phyloP scores from a whole-genome alignment of 352 stramenopile species.

The Vaucheria bursata region DNA sequence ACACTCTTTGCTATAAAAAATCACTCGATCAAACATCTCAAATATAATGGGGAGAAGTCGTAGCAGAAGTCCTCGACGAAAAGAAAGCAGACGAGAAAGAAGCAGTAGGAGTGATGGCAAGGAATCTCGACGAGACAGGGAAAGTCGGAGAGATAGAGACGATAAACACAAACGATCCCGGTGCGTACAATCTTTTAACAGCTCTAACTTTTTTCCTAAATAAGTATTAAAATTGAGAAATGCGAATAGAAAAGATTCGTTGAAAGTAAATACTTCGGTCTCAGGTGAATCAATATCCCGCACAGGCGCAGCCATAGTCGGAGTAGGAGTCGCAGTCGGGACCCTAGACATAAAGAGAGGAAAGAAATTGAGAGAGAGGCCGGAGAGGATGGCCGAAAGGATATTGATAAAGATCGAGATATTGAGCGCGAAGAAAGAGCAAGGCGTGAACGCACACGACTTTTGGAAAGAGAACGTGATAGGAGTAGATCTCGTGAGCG shows the following conservation, averaged over 20 bases:
- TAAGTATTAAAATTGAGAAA: too few relatives aligned
- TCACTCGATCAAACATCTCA: background rate
- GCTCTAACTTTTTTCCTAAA: too few relatives aligned
- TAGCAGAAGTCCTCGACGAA: background rate
- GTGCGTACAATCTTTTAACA: too few relatives aligned
- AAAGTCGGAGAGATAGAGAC: too few relatives aligned
- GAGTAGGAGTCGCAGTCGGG: conserved; percentile 17
- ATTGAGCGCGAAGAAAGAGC: background rate
- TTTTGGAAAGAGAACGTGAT: background rate
- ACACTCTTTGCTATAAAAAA: background rate
- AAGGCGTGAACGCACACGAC: conserved; percentile 2
- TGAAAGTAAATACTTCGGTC: too few relatives aligned
- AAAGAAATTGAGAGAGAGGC: conserved; percentile 13
- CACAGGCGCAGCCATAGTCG: too few relatives aligned
- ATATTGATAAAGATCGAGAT: background rate
- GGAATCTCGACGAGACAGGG: too few relatives aligned
- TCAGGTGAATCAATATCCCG: too few relatives aligned
- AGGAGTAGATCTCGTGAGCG: conserved; percentile 1
- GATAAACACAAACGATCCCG: too few relatives aligned
- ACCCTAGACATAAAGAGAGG: conserved; percentile 14
- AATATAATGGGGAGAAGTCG: background rate
- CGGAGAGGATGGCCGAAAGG: conserved; percentile 3
- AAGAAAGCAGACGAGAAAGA: background rate
- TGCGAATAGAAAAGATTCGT: too few relatives aligned
- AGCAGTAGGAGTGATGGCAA: background rate